Base-by-base conservation (phyloP, 352 stramenopile genomes). In the Phytophthora tentaculata region DNA sequence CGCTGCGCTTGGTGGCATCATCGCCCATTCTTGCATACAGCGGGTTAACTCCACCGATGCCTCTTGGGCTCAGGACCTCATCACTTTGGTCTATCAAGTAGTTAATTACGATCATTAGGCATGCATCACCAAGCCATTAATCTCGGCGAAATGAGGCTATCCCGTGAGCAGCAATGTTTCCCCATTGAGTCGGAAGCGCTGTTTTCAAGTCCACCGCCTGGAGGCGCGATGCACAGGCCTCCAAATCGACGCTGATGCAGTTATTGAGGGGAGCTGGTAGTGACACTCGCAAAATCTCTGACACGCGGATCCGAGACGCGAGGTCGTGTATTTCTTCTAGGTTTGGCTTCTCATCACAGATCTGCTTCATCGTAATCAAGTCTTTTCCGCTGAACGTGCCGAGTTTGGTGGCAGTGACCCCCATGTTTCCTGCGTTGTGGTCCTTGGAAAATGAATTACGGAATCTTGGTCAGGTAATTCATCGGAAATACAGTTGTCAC, bases 361-460 rank as follows among this genome's bases (percentile, higher is more conserved):
- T 22, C 16, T 45, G 16, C 39, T 22, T 45, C 39, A 20, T 45
- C 16, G 39, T 45, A 20, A 23, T 6, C 0, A 45, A 16, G 20
- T 45, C 39, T 20, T 45, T 19, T 14, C 7, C 39, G 14, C 2
- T 28, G 10, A 26, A 59, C 2, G 58, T 66, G 6, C 58, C 49
- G 0, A 66, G 2, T 8, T 58, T 66, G 3, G 9, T 17, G 6
- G 54, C 59, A 8, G 49, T 35, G 0, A 59, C 35, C 1, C 58
- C 48, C 58, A 54, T 37, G 20, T 28, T 47, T 1, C 35, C 58
- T 5, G 49, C 35, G 5, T 59, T n/a, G 24, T 59, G 58, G 0
- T 66, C 49, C 2, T 26, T 53, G 2, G 58, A 37, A 8, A 66
- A 19, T 5, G 37, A 66, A 3, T 57, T 13, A 47, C 58, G 45